Percentiles rank a stretch among this genome's conserved stretches.
phyloP scores from a whole-genome alignment of 2,329 filamentous ascomycete genomes.

The Stagonosporopsis chrysanthemi region DNA sequence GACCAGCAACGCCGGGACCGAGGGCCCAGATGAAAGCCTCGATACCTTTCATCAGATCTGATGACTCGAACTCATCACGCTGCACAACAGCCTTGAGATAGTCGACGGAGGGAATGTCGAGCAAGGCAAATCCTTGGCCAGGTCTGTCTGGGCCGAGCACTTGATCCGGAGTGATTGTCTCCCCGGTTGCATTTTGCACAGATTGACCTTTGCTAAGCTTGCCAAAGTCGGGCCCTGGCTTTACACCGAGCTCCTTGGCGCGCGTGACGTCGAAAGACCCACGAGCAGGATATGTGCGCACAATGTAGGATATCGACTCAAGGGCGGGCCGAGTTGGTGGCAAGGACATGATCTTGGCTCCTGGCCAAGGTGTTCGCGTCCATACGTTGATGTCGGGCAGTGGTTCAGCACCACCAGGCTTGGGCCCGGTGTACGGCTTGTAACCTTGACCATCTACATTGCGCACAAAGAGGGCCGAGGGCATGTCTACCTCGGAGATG shows the following conservation, averaged over 20 bases:
- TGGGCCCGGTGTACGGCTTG: constrained; percentile 73
- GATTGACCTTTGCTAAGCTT: constrained; percentile 68
- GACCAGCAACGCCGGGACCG: constrained; percentile 69
- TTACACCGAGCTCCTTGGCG: constrained; percentile 71
- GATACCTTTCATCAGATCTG: constrained; percentile 71
- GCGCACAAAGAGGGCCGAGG: constrained; percentile 74
- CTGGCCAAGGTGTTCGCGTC: constrained; percentile 81
- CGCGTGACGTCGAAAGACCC: constrained; percentile 78
- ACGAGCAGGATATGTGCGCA: constrained; percentile 76
- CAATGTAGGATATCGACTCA: constrained; percentile 83
- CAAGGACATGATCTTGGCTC: constrained; percentile 67
- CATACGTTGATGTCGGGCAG: constrained; percentile 74
- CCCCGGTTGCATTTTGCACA: constrained; percentile 70
- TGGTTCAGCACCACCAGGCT: constrained; percentile 59
- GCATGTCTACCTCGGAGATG: constrained; percentile 71
- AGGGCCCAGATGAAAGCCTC: constrained; percentile 82
- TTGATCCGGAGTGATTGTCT: constrained; percentile 82
- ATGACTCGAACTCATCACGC: constrained; percentile 74
- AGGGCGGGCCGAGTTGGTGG: constrained; percentile 72
- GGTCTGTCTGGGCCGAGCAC: constrained; percentile 73
- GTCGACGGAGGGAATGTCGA: constrained; percentile 76
- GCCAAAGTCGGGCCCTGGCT: constrained; percentile 65
- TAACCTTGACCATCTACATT: constrained; percentile 68
- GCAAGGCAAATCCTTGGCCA: constrained; percentile 77
- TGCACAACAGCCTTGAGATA: constrained; percentile 75